phyloP scores from a whole-genome alignment of 2,329 filamentous ascomycete genomes.

The Talaromyces funiculosus region DNA sequence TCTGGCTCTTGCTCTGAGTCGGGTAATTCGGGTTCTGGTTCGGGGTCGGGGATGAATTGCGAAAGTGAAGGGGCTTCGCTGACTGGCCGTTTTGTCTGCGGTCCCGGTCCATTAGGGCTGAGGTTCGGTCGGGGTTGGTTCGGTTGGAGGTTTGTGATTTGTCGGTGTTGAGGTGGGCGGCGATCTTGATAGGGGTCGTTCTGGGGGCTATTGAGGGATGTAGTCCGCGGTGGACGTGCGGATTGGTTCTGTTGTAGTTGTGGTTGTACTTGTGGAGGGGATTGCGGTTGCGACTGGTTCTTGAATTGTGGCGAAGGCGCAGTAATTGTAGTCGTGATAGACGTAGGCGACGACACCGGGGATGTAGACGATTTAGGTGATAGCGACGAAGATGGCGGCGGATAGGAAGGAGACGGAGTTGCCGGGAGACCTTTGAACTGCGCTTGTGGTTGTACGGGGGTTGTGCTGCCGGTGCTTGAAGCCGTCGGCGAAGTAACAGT shows the following conservation, averaged over 20 bases:
- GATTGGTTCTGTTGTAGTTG: not conserved
- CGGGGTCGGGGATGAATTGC: slow-evolving; percentile 30
- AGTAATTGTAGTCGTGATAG: not conserved
- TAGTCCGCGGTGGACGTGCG: not conserved
- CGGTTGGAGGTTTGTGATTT: slow-evolving; percentile 5
- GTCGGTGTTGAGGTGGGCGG: not conserved
- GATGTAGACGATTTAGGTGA: not conserved
- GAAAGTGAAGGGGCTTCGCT: slow-evolving; percentile 24
- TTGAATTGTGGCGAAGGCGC: not conserved
- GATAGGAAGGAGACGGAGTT: not conserved
- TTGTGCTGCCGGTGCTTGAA: not conserved
- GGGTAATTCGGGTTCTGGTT: slow-evolving; percentile 19
- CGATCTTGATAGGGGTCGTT: not conserved
- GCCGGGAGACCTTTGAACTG: not conserved
- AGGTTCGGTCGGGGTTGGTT: not conserved
- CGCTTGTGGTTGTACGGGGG: not conserved
- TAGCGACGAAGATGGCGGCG: not conserved
- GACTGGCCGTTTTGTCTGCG: slow-evolving; percentile 2
- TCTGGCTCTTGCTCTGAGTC: slow-evolving; percentile 5
- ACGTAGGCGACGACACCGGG: not conserved
- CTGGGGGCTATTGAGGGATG: not conserved
- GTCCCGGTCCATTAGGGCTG: not conserved
- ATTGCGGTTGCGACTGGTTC: not conserved
- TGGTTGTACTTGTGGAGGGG: not conserved
- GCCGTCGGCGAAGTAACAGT: not conserved